These are phyloP conservation scores for Fusarium chaquense DNA, from an alignment of 2,329 filamentous ascomycete species.

Conservation along the genomic window DNA sequence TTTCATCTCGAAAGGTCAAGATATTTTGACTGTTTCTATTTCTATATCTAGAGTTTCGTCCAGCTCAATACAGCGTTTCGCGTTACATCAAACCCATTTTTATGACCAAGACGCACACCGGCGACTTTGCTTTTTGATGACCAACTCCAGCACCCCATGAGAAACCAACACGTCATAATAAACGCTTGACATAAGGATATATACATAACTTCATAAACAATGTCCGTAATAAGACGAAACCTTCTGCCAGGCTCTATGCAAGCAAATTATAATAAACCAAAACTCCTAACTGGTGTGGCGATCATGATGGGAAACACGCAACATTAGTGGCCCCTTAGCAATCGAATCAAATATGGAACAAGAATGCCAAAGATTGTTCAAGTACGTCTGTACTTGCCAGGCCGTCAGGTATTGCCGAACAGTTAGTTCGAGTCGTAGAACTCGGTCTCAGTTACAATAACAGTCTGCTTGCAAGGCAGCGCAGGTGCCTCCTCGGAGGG, in stretches of 20 bases:
- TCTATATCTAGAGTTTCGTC: constrained; percentile 18
- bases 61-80: background rate
- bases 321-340: constrained; percentile 4
- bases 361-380: background rate
- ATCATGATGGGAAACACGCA: background rate
- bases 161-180: constrained; percentile 9
- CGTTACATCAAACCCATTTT: constrained; percentile 7
- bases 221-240: constrained; percentile 9
- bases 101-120: background rate
- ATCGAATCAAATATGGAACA: constrained; percentile 5
- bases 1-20: background rate
- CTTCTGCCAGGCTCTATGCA: constrained; percentile 4
- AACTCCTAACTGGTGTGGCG: constrained; percentile 21
- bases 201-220: constrained; percentile 28
- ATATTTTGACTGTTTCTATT: constrained; percentile 9
- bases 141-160: constrained; percentile 18
- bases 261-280: constrained; percentile 12
- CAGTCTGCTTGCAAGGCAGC: constrained; percentile 34
- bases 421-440: constrained; percentile 45
- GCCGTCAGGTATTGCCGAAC: background rate
- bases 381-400: background rate
- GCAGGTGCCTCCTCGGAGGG: constrained; percentile 49
- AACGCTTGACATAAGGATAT: constrained; percentile 24
- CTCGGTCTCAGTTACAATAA: constrained; percentile 50
- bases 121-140: constrained; percentile 5